phyloP scores from a whole-genome alignment of 306 rosid species.

The Vicia sativa region DNA sequence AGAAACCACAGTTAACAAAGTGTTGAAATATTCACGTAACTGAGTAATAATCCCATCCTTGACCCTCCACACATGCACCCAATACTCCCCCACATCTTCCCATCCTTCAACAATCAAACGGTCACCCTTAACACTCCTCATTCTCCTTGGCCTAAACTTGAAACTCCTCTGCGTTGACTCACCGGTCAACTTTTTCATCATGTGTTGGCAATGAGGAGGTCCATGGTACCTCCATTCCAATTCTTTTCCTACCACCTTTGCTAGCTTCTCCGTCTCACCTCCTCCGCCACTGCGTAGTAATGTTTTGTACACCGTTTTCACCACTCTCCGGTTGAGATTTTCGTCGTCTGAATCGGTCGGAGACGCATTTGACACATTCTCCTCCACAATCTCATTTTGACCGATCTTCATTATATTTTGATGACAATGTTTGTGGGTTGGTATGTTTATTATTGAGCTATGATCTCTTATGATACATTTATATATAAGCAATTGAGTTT shows the following conservation, averaged over 20 bases:
- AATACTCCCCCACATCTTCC: slow-evolving; percentile 39
- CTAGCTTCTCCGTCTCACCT: slow-evolving; percentile 14
- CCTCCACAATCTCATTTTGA: background rate
- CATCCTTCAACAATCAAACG: slow-evolving; percentile 42
- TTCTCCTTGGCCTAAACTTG: slow-evolving; percentile 40
- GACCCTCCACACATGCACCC: slow-evolving; percentile 43
- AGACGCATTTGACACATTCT: background rate
- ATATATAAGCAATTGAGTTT: background rate
- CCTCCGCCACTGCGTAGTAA: background rate
- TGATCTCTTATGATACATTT: background rate
- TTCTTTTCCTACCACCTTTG: slow-evolving; percentile 19
- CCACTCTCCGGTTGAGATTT: background rate
- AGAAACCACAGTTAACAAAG: slow-evolving; percentile 34
- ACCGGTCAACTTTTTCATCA: slow-evolving; percentile 36
- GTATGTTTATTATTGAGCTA: background rate
- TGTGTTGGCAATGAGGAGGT: slow-evolving; percentile 33
- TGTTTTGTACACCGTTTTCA: slow-evolving; percentile 39
- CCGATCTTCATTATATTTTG: slow-evolving; percentile 10
- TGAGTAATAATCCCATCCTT: slow-evolving; percentile 41
- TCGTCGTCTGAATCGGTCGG: background rate
- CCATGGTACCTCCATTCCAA: slow-evolving; percentile 50
- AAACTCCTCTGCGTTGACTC: slow-evolving; percentile 28
- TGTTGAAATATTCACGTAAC: slow-evolving; percentile 41
- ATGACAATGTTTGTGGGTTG: background rate
- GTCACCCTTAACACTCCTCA: slow-evolving; percentile 34